Evolutionary conservation across 176 grass and related monocot genomes (phyloP).

Genomic region (Aegilops speltoides): DNA sequence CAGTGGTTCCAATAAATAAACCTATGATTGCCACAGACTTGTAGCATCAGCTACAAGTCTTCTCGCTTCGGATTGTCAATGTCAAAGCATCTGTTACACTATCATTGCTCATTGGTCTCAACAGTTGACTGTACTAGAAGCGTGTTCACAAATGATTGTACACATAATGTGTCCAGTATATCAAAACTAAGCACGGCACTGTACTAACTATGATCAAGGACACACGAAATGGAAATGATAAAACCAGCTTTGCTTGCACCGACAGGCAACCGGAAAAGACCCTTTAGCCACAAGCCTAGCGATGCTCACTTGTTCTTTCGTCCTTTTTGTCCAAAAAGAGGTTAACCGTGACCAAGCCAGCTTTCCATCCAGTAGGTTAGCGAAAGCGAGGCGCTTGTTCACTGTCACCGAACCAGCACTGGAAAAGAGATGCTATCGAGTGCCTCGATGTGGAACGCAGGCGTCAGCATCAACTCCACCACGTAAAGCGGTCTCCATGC

Average conservation of each 20-base stretch:
- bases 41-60: background rate
- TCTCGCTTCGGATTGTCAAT: constrained; percentile 7
- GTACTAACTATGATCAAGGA: background rate
- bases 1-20: constrained; percentile 1
- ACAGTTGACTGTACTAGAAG: constrained; percentile 34
- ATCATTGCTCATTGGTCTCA: background rate
- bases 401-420: constrained; percentile 36
- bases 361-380: constrained; percentile 19
- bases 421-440: constrained; percentile 37
- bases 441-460: constrained; percentile 30
- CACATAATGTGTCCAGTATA: no score
- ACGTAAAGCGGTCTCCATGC: constrained; percentile 32
- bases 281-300: background rate
- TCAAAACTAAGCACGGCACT: background rate
- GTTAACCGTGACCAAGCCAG: constrained; percentile 14
- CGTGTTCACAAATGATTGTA: constrained; percentile 17
- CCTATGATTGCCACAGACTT: background rate
- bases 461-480: constrained; percentile 50
- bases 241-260: constrained; percentile 22
- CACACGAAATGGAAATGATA: background rate
- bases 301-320: background rate
- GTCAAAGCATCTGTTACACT: constrained; percentile 13
- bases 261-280: constrained; percentile 10
- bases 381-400: constrained; percentile 16
- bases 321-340: background rate